phyloP scores from a whole-genome alignment of 352 stramenopile species.

The Thalassiosira hispida region DNA sequence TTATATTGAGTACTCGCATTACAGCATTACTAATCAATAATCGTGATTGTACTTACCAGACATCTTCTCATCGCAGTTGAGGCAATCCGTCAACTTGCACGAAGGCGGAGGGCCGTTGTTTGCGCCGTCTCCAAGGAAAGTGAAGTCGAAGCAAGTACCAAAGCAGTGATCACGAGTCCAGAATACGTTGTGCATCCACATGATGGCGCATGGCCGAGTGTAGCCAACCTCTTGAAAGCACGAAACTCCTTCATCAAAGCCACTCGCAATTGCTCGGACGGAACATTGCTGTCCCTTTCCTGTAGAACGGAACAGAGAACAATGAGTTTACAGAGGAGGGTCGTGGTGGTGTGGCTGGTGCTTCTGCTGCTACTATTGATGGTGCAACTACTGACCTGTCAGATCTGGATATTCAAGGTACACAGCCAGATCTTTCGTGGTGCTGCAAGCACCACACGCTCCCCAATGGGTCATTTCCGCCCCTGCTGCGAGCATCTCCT shows the following conservation, averaged over 20 bases:
- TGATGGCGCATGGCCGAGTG: neutral
- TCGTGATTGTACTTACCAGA: too few relatives aligned
- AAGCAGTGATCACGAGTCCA: conserved; percentile 17
- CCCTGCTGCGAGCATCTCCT: conserved; percentile 10
- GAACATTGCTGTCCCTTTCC: conserved; percentile 13
- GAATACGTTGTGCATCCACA: conserved; percentile 22
- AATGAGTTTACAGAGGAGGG: too few relatives aligned
- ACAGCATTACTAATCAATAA: neutral
- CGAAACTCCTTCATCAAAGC: neutral
- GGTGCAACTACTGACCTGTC: too few relatives aligned
- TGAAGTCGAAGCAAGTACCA: conserved; percentile 17
- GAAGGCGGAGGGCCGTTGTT: conserved; percentile 12
- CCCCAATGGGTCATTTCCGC: conserved; percentile 22
- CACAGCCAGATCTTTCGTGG: conserved; percentile 4
- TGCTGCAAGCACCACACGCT: conserved; percentile 13
- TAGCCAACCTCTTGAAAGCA: conserved; percentile 20
- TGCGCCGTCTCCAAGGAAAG: neutral
- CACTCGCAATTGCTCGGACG: neutral
- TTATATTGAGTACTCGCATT: neutral
- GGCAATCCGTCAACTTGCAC: conserved; percentile 7
- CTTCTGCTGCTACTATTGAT: too few relatives aligned
- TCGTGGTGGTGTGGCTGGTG: too few relatives aligned
- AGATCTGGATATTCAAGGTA: conserved; percentile 25
- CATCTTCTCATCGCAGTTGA: conserved; percentile 21
- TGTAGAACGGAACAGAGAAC: too few relatives aligned